Evolutionary conservation across 345 rosid species (phyloP).

Genomic region (Syzygium oleosum): DNA sequence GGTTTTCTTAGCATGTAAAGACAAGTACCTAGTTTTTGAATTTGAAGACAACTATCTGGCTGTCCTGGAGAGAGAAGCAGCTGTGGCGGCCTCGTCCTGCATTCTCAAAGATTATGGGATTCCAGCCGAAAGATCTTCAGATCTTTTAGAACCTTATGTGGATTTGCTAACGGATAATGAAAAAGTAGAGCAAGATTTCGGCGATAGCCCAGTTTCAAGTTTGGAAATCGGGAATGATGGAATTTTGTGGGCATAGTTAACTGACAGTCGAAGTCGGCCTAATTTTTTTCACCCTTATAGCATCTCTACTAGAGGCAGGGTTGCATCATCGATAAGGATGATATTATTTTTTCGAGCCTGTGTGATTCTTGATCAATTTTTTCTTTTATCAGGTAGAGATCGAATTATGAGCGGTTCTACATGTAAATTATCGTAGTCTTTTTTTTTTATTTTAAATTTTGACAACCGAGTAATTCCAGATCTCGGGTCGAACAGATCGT

Average conservation of each 20-base stretch:
- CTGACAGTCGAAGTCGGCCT: neutral
- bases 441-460: neutral
- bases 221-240: conserved; percentile 68
- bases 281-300: neutral
- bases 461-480: neutral
- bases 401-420: neutral
- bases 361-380: neutral
- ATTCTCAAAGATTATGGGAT: conserved; percentile 86
- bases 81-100: conserved; percentile 44
- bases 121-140: conserved; percentile 78
- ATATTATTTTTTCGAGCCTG: neutral
- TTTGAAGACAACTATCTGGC: conserved; percentile 86
- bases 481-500: neutral
- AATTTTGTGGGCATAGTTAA: conserved; percentile 54
- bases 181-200: conserved; percentile 36
- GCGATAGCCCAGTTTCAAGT: conserved; percentile 61
- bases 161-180: conserved; percentile 40
- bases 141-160: conserved; percentile 61
- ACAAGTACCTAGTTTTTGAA: conserved; percentile 67
- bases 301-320: neutral
- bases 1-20: conserved; percentile 47
- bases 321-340: neutral
- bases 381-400: neutral
- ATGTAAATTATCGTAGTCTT: neutral
- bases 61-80: conserved; percentile 77